phyloP scores from a whole-genome alignment of 345 rosid species.

The Linum lewisii region DNA sequence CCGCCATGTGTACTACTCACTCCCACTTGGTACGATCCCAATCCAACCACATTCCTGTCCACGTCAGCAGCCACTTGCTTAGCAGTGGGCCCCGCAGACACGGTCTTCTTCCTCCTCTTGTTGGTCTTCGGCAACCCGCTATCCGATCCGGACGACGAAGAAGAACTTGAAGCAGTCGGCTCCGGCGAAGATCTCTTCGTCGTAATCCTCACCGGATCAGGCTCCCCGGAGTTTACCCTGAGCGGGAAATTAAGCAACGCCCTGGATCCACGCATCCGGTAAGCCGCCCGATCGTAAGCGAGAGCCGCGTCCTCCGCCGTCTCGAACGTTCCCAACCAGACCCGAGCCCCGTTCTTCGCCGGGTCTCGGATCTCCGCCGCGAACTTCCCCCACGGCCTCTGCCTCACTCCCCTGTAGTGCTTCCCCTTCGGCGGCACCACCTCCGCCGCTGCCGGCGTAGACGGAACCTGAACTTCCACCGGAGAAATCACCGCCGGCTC shows the following conservation, averaged over 20 bases:
- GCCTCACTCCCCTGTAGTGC: slow-evolving; percentile 94
- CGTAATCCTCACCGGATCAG: slow-evolving; percentile 84
- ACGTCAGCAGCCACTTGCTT: too few species aligned
- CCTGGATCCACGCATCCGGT: slow-evolving; percentile 89
- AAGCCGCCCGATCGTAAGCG: slow-evolving; percentile 93
- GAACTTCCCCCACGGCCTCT: slow-evolving; percentile 97
- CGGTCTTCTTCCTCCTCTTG: slow-evolving; percentile 34
- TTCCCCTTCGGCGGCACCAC: slow-evolving; percentile 44
- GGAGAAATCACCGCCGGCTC: slow-evolving; percentile 27
- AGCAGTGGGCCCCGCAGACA: background rate
- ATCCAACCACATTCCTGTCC: background rate
- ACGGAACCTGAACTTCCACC: background rate
- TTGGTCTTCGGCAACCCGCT: slow-evolving; percentile 37
- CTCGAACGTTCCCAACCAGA: slow-evolving; percentile 96
- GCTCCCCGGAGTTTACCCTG: slow-evolving; percentile 88
- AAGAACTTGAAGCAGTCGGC: slow-evolving; percentile 17
- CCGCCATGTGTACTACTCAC: slow-evolving; percentile 2
- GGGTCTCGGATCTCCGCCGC: slow-evolving; percentile 99
- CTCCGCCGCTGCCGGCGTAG: slow-evolving; percentile 13
- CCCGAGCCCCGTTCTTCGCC: slow-evolving; percentile 94
- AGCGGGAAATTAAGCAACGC: slow-evolving; percentile 85
- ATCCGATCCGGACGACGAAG: slow-evolving; percentile 35
- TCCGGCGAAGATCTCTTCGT: slow-evolving; percentile 64
- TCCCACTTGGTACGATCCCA: background rate
- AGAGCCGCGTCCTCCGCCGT: slow-evolving; percentile 98